Conservation (phyloP, 306 rosid genomes). For the Dryas octopetala region DNA sequence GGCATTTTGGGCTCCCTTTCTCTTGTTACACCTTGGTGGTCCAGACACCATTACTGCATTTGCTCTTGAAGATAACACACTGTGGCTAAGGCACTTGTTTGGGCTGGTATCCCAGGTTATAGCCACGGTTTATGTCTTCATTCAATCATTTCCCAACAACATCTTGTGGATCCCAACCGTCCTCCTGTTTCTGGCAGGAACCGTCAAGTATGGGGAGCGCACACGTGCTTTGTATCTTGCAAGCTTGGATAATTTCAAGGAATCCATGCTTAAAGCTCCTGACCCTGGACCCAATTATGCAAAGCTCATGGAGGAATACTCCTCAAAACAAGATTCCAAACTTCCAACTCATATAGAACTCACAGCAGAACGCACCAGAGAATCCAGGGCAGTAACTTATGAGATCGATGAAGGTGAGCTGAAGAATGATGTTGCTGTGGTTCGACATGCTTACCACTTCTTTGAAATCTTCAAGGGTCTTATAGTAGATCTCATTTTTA, state of each 20-base stretch:
- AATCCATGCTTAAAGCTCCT: constrained; percentile 28
- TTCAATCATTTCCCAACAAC: constrained; percentile 40
- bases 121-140: constrained; percentile 35
- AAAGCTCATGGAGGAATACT: constrained; percentile 39
- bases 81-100: constrained; percentile 52
- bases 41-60: constrained; percentile 58
- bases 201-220: constrained; percentile 45
- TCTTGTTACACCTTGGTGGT: constrained; percentile 52
- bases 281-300: constrained; percentile 49
- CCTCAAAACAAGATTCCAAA: constrained; percentile 15
- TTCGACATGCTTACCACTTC: constrained; percentile 28
- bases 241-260: constrained; percentile 29
- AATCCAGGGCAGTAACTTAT: not conserved
- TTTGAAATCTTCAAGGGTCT: constrained; percentile 39
- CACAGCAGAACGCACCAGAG: constrained; percentile 26
- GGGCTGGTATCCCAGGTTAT: constrained; percentile 36
- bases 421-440: not conserved
- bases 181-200: constrained; percentile 39
- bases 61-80: constrained; percentile 45
- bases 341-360: constrained; percentile 32
- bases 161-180: constrained; percentile 31
- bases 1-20: constrained; percentile 57
- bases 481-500: constrained; percentile 44
- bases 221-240: constrained; percentile 42
- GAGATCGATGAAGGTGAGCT: not conserved